Base-by-base conservation (phyloP, 116 monocot genomes). In the Trichopus zeylanicus region DNA sequence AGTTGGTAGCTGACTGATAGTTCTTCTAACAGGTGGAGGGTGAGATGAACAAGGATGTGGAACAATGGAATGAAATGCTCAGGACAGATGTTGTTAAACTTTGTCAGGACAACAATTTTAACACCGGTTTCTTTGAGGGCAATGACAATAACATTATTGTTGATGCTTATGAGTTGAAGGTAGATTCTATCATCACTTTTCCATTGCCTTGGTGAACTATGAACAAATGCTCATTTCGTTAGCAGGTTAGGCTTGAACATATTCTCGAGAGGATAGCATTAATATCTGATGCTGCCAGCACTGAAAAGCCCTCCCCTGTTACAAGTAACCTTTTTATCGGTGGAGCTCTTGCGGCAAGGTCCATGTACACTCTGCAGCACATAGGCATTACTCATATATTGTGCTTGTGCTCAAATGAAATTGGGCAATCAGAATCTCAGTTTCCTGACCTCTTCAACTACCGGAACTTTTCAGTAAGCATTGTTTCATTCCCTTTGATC, bases 101-200 rank as follows among this genome's bases (percentile, higher is more conserved):
- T 5, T 98, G 98, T 60, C 91, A 82, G 27, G 91, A 98, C 23
- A 91, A 91, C 63, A 81, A 88, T 57, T 98, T 98, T 69, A 85
- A 82, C 67, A 70, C 88, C 9, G 98, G 98, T 0, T 98, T 98
- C 42, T 85, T 98, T 51, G 98, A 98, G 64, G 87, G 91, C n/a
- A 85, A 48, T 70, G 91, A 91, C 58, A 72, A 32, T 48, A 82
- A 70, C 54, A 73, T 67, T 18, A 75, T 57, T 23, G 48, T 85
- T 66, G 98, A 98, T 85, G 98, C 98, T 63, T 91, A 98, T 60
- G 98, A 98, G 35, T 62, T 98, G 59, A 98, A 98, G 98, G 98
- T 98, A 78, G 60, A 59, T 18, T 23, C 6, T 5, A 48, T 21
- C n/a, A 42, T 42, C 42, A 13, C 42, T 3, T 42, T 0, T 42